phyloP scores from a whole-genome alignment of 495 filamentous ascomycete genomes.

The Penicillium crystallinum region DNA sequence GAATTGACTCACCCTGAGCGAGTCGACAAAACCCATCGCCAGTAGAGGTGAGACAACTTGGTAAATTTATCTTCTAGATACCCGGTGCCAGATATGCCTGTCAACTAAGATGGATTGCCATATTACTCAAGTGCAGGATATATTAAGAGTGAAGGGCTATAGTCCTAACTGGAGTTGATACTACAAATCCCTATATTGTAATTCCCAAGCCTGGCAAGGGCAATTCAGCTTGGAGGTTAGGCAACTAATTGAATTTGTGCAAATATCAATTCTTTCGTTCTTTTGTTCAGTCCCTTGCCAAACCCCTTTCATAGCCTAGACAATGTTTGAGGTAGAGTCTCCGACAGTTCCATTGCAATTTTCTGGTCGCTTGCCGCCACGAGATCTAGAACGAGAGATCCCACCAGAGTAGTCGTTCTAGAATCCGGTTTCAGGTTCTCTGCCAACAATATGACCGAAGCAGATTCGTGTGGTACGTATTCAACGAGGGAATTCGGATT shows the following conservation, averaged over 20 bases:
- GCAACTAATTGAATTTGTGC: too few relatives aligned
- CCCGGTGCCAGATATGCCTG: too few relatives aligned
- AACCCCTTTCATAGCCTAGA: neutral
- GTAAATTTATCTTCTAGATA: too few relatives aligned
- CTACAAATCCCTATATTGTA: too few relatives aligned
- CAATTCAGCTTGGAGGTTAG: too few relatives aligned
- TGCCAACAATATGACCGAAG: slow-evolving; percentile 41
- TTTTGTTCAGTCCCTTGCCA: neutral
- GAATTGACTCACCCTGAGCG: neutral
- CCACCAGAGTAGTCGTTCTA: slow-evolving; percentile 53
- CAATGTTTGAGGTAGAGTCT: neutral
- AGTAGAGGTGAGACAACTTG: neutral
- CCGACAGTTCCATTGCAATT: slow-evolving; percentile 5
- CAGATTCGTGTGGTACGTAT: slow-evolving; percentile 41
- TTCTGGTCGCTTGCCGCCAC: slow-evolving; percentile 25
- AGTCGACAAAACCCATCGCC: neutral
- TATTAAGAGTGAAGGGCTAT: too few relatives aligned
- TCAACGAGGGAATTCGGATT: slow-evolving; percentile 55
- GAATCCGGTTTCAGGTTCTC: slow-evolving; percentile 53
- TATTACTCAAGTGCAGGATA: too few relatives aligned
- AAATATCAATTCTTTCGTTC: neutral
- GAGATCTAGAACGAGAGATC: slow-evolving; percentile 42
- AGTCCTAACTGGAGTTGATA: too few relatives aligned
- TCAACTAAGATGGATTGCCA: too few relatives aligned
- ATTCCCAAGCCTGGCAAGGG: too few relatives aligned